These are phyloP conservation scores for Ceratocystis eucalypticola DNA, from an alignment of 2,329 filamentous ascomycete species.

Conservation along the genomic window DNA sequence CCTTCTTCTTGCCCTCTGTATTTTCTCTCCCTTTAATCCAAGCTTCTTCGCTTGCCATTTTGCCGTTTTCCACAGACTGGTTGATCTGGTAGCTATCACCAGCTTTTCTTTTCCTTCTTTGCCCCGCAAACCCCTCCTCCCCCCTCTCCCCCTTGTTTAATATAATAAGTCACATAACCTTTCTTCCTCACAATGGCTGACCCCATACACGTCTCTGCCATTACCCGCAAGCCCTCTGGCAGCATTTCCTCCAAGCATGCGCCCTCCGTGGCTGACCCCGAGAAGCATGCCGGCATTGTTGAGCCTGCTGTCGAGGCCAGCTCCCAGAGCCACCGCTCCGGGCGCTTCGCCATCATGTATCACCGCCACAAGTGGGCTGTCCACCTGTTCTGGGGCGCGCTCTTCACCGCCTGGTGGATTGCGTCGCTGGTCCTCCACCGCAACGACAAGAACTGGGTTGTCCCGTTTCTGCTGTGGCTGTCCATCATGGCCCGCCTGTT, in stretches of 20 bases:
- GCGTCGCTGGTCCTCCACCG: constrained; percentile 59
- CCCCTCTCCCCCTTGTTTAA: not conserved
- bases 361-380: constrained; percentile 33
- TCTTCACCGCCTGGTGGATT: constrained; percentile 58
- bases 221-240: constrained; percentile 17
- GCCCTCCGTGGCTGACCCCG: constrained; percentile 25
- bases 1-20: constrained; percentile 29
- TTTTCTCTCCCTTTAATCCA: constrained; percentile 19
- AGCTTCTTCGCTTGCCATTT: not conserved
- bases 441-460: constrained; percentile 62
- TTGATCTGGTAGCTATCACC: not conserved
- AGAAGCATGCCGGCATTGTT: constrained; percentile 26
- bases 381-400: constrained; percentile 33
- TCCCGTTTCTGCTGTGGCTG: constrained; percentile 73
- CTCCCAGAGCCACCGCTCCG: constrained; percentile 21
- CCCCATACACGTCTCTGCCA: constrained; percentile 24
- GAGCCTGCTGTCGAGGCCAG: constrained; percentile 22
- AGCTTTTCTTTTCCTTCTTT: not conserved
- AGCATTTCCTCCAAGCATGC: constrained; percentile 19
- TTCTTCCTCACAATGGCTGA: constrained; percentile 24
- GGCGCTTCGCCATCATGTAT: constrained; percentile 29
- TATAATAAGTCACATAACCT: not conserved
- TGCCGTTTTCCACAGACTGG: not conserved
- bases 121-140: not conserved
- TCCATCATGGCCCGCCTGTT: constrained; percentile 59